Conservation (phyloP, 1,284 basidiomycete species). For the Porodaedalea pini region DNA sequence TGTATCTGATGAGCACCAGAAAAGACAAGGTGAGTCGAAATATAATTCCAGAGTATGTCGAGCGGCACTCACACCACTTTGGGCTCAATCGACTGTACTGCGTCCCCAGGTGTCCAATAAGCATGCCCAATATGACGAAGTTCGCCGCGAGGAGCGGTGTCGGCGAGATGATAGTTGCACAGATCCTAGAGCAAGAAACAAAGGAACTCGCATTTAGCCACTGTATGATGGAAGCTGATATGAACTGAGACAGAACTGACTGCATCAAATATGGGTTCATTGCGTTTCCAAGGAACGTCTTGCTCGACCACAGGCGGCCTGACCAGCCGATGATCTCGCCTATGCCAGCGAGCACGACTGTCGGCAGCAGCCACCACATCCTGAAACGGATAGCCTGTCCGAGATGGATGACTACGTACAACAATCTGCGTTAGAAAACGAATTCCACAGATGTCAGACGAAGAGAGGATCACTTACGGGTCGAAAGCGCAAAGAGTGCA, state of each 20-base stretch:
- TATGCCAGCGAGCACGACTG: constrained; percentile 34
- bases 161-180: constrained; percentile 41
- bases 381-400: constrained; percentile 32
- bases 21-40: background rate
- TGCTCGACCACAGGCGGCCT: constrained; percentile 36
- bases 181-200: constrained; percentile 31
- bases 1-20: constrained; percentile 30
- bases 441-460: background rate
- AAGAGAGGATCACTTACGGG: constrained; percentile 9
- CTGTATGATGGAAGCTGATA: background rate
- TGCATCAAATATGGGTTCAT: constrained; percentile 43
- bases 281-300: constrained; percentile 22
- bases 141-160: constrained; percentile 48
- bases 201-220: background rate
- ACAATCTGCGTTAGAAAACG: background rate
- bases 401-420: constrained; percentile 34
- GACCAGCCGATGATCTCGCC: constrained; percentile 41
- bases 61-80: constrained; percentile 27
- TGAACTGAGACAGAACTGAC: constrained; percentile 28
- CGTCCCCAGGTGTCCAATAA: constrained; percentile 40
- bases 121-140: constrained; percentile 46
- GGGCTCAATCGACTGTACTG: constrained; percentile 39
- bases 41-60: background rate
- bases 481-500: constrained; percentile 14
- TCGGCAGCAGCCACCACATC: constrained; percentile 40